Evolutionary conservation across 2,329 filamentous ascomycete genomes (phyloP).

Genomic region (Rutstroemia sp.): DNA sequence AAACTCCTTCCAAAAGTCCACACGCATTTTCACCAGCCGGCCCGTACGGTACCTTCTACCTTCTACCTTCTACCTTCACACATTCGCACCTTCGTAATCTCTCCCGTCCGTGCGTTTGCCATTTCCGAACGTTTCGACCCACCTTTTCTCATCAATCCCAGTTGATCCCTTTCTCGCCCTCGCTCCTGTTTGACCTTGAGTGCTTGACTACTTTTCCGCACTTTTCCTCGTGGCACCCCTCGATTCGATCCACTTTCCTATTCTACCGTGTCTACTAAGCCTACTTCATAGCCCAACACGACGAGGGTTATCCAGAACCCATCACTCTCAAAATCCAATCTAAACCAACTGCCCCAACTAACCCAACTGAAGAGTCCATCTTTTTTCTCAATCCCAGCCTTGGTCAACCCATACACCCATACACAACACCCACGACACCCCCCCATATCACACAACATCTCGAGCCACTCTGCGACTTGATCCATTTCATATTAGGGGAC

Average conservation of each 20-base stretch:
- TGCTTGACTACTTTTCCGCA: not conserved
- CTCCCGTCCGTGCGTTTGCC: slow-evolving; percentile 1
- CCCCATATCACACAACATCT: not conserved
- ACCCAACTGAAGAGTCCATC: no score
- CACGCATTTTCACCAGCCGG: no score
- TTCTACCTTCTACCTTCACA: no score
- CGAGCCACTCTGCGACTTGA: slow-evolving; percentile 7
- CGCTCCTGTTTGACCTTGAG: not conserved
- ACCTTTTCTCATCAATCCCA: not conserved
- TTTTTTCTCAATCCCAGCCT: not conserved
- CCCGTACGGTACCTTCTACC: not conserved
- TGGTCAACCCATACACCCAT: no score
- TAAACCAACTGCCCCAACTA: no score
- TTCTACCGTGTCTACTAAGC: no score
- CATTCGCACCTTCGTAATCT: no score
- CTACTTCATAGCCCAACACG: not conserved
- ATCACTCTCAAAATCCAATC: not conserved
- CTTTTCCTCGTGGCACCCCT: slow-evolving; percentile 11
- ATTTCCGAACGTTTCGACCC: slow-evolving; percentile 2
- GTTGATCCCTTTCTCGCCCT: not conserved
- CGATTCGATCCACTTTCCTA: no score
- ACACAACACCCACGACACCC: not conserved
- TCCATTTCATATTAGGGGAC: slow-evolving; percentile 1
- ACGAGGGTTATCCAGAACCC: not conserved
- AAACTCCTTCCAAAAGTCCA: no score